Conservation (phyloP, 2,329 filamentous ascomycete species). For the Colletotrichum sublineola region DNA sequence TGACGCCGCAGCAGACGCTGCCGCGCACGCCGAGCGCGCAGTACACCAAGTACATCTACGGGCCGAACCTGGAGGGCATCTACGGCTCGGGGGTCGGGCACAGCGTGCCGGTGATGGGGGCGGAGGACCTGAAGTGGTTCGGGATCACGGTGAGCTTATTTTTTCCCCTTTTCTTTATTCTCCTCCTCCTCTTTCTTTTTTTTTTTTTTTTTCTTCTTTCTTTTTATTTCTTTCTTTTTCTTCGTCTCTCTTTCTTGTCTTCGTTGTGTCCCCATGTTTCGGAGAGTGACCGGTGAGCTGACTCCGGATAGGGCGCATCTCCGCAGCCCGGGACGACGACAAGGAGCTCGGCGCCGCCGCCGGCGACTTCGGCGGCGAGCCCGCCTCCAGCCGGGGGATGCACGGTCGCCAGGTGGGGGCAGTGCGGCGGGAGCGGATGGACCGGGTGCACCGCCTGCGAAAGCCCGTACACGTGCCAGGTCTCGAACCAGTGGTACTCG, state of each 20-base stretch:
- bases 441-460: conserved; percentile 38
- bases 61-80: conserved; percentile 51
- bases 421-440: conserved; percentile 44
- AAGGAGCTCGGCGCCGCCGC: conserved; percentile 27
- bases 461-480: conserved; percentile 38
- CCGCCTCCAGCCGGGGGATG: conserved; percentile 33
- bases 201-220: too few relatives aligned
- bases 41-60: conserved; percentile 51
- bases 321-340: conserved; percentile 39
- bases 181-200: not conserved
- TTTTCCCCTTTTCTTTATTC: fast-evolving
- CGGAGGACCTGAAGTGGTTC: conserved; percentile 47
- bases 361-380: conserved; percentile 36
- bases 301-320: conserved; percentile 5
- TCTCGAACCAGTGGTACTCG: conserved; percentile 41
- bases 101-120: conserved; percentile 50
- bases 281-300: not conserved
- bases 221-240: too few relatives aligned
- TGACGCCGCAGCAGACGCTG: conserved; percentile 47
- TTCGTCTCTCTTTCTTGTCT: too few relatives aligned
- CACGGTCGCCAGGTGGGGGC: conserved; percentile 39
- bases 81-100: conserved; percentile 51
- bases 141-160: conserved; percentile 34
- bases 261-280: not conserved
- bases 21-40: conserved; percentile 48